Base-by-base conservation (phyloP, 352 stramenopile species). In the Pythium diclinum region DNA sequence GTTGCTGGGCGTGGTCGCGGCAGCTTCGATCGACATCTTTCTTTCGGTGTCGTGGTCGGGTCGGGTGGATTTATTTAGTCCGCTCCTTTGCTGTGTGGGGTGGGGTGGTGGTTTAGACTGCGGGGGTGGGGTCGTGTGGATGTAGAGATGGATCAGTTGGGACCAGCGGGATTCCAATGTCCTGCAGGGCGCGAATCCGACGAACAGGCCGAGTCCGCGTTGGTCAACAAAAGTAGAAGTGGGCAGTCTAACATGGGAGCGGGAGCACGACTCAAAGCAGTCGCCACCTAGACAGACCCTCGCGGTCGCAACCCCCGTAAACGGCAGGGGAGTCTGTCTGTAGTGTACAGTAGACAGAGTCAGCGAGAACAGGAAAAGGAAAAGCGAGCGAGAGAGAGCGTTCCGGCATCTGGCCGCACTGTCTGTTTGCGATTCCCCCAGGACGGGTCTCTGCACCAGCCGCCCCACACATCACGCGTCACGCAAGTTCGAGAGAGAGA, bases 201-300 rank as follows among this genome's bases (percentile, higher is more conserved):
- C 14, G 49, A 47, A 28, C 25, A 28, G 4, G 25, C n/a, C 49
- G 28, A 40, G 23, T 46, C 25, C 53, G 36, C 55, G 55, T 44
- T 33, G 54, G 38, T 60, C 62, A 69, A 59, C 23, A 69, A 70
- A 70, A 70, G 63, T 70, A 70, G 63, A 70, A 70, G 63, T 70
- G 58, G 56, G 56, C 47, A 33, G 47, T 33, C 47, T 36, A 21
- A 10, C 13, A 21, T 44, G 51, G 51, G 28, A 44, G 17, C 30
- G 51, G n/a, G 30, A 25, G 51, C 51, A 28, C 28, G 14, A 38
- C 3, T 7, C 25, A 57, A 40, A 30, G 21, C 48, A 32, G 13
- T 36, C 44, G 44, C 23, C 47, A 54, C 23, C 47, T 36, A 36
- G 10, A 34, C 47, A 54, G 21, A 11, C 25, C 16, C 42, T 6